A percentile compares a stretch with the other conserved stretches of the same genome.
phyloP scores from a whole-genome alignment of 176 grass and related monocot species.

The Calamus simplicifolius region DNA sequence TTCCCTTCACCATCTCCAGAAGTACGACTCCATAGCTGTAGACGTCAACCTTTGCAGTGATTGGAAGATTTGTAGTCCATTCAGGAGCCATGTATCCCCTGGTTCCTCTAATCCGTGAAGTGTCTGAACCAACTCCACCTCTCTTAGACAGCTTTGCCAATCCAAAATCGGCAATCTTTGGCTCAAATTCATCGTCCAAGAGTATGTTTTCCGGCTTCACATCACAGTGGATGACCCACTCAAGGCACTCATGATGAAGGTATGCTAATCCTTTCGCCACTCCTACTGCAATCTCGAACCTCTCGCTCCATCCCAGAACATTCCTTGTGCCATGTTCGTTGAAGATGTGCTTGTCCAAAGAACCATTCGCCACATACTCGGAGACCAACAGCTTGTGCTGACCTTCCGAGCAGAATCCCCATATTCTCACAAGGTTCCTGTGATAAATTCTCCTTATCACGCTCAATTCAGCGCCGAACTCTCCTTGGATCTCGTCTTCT shows the following conservation, averaged over 20 bases:
- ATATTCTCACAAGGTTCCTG: slow-evolving; percentile 25
- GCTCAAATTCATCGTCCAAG: slow-evolving; percentile 24
- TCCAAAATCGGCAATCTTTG: slow-evolving; percentile 29
- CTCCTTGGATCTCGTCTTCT: slow-evolving; percentile 17
- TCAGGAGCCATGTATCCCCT: too few species aligned
- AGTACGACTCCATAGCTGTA: too few species aligned
- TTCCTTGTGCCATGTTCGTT: neutral
- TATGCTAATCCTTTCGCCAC: slow-evolving; percentile 37
- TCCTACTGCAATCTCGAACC: slow-evolving; percentile 26
- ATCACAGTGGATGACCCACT: slow-evolving; percentile 57
- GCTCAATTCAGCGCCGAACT: slow-evolving; percentile 20
- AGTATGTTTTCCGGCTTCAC: slow-evolving; percentile 45
- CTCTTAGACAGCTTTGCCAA: slow-evolving; percentile 16
- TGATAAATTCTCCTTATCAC: slow-evolving; percentile 26
- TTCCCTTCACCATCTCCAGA: too few species aligned
- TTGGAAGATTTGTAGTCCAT: too few species aligned
- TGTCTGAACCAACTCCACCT: slow-evolving; percentile 11
- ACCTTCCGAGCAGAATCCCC: slow-evolving; percentile 22
- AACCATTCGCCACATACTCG: slow-evolving; percentile 28
- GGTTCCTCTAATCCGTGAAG: slow-evolving; percentile 14
- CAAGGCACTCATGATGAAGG: slow-evolving; percentile 46
- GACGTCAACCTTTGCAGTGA: too few species aligned
- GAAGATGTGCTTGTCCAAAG: slow-evolving; percentile 22
- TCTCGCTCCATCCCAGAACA: slow-evolving; percentile 23
- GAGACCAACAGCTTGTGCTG: slow-evolving; percentile 21